Conservation (phyloP, 345 rosid genomes). For the Excoecaria agallocha region DNA sequence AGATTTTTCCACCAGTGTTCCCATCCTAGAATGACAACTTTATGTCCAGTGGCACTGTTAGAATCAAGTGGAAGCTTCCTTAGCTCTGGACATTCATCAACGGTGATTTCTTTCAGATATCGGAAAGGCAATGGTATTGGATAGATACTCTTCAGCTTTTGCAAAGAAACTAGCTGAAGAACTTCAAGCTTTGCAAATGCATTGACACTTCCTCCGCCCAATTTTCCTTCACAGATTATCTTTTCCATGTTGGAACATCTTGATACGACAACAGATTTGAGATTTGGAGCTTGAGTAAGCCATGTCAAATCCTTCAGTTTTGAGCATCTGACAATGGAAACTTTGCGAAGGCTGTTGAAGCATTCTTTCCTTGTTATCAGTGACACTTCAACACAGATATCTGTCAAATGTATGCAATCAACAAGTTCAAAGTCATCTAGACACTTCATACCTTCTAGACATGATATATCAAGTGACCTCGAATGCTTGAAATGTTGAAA, state of each 20-base stretch:
- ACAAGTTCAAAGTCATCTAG: conserved; percentile 15
- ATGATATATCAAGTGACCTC: conserved; percentile 12
- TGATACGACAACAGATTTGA: neutral
- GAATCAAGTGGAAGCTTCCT: conserved; percentile 20
- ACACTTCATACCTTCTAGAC: conserved; percentile 3
- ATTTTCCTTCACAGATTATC: neutral
- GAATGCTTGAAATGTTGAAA: neutral
- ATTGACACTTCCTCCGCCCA: neutral
- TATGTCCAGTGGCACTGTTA: neutral
- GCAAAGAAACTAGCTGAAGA: conserved; percentile 8
- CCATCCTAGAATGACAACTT: conserved; percentile 13
- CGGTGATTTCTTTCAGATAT: conserved; percentile 8
- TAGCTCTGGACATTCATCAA: conserved; percentile 6
- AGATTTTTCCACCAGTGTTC: conserved; percentile 14
- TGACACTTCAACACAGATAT: neutral
- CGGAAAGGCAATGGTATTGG: conserved; percentile 3
- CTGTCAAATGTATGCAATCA: conserved; percentile 3
- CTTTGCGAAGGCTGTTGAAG: conserved; percentile 8
- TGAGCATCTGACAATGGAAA: conserved; percentile 5
- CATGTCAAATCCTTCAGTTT: conserved; percentile 16
- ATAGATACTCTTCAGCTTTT: conserved; percentile 13
- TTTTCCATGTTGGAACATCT: conserved; percentile 14
- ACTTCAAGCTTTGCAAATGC: conserved; percentile 9
- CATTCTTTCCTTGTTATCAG: neutral
- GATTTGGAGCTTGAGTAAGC: conserved; percentile 14